Base-by-base conservation (phyloP, 1,139 yeast species). In the Geotrichum klebahnii region DNA sequence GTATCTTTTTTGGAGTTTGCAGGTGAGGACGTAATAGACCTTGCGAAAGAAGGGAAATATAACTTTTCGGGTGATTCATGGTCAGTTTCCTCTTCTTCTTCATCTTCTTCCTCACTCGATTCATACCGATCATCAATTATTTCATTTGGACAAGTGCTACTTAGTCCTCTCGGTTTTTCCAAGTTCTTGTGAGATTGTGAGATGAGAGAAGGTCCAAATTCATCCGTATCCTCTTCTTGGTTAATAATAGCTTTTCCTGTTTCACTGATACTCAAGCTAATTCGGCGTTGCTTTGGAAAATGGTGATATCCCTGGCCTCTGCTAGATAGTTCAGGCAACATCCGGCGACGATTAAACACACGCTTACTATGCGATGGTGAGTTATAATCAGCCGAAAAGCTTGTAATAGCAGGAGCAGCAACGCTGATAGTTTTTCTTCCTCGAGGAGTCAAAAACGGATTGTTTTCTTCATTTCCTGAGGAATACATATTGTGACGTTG, bases 81-180 rank as follows among this genome's bases (percentile, higher is more conserved):
- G 16, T 24, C n/a, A 2, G 12, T 3, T 2, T 28, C 34, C 10
- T 28, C 28, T 6, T 40, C 36, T 14, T 29, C 34, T 10, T 31
- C 44, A 16, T 42, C 45, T n/a, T 42, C 45, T 14, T 42, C 43
- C 10, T 39, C 45, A 20, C 45, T 42, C 31, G 45, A 42, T n/a
- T 42, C 45, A 19, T 32, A 31, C 12, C 29, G 22, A 10, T 20
- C 22, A 12, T 36, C 40, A 3, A 36, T 3, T 23, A 5, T 19
- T 8, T 10, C n/a, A 12, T 19, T 22, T 34, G 38, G 12, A n/a
- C 14, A 14, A 29, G 14, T n/a, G 23, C 3, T 10, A 19, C 19
- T 33, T 33, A 33, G 29, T 10, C 20, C 19, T 2, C 10, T 20
- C 9, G 5, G 41, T 24, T 4, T 19, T 29, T 2, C 41, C 28